Evolutionary conservation across 441 rosid species (phyloP), one percentile per base, ranked within the genome.

Genomic region (Pelargonium citronellum): DNA sequence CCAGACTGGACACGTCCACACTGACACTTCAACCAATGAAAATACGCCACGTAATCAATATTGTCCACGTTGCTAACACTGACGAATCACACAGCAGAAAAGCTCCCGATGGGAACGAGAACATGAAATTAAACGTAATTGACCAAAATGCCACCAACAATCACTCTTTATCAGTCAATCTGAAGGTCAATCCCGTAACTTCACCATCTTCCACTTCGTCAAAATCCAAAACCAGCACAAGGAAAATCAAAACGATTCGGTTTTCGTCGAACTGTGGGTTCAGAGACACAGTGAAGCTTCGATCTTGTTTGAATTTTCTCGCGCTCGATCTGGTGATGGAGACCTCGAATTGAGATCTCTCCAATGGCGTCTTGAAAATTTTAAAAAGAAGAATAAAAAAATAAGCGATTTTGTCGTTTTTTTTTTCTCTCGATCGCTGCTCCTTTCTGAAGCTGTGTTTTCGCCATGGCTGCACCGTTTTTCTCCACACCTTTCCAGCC

Each of bases 401-500:
- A 5, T 12, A 62, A 22, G 10, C 37, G 20, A 3, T 5, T 24
- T 13, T 13, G 7, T n/a, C 22, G 16, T 62, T 46, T 39, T 7
- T 16, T 49, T n/a, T 66, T n/a, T n/a, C n/a, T 7, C 41, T 39
- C 16, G 62, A 57, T 57, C 27, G 62, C 12, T 57, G 62, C 7
- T 57, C 62, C 62, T 57, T 57, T 55, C 62, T 1, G 62, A 68
- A 7, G 69, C 70, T 15, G 79, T 20, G 63, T 71, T 68, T 57
- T 17, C 81, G 53, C 79, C 71, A 93, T 93, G 98, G 98, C 98
- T 24, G 98, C 98, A 39, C 98, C 98, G 39, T 93, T 91, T 79
- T 93, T 91, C 84, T 85, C 97, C 0, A 93, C 96, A 63, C 98
- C 98, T 62, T 88, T 93, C 82, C 98, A 93, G 82, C 98, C 97